Percentiles rank a stretch among this genome's conserved stretches.
These are phyloP conservation scores for Panus rudis DNA, from an alignment of 768 basidiomycete genomes.

Conservation along the genomic window DNA sequence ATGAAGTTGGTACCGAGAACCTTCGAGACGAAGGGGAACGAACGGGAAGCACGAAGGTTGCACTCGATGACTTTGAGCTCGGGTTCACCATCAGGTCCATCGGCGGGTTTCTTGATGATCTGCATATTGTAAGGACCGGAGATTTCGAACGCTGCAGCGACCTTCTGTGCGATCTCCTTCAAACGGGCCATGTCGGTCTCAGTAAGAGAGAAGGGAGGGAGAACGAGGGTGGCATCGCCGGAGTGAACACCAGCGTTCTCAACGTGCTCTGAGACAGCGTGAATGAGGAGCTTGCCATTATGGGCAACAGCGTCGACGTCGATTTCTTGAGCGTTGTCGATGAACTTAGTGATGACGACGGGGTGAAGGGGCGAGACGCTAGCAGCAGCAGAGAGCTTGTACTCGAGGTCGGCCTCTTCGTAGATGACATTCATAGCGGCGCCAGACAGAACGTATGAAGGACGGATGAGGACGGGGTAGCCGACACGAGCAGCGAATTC, in stretches of 20 bases:
- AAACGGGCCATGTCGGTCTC: conserved; percentile 76
- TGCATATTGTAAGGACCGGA: conserved; percentile 99
- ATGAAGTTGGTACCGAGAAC: conserved; percentile 97
- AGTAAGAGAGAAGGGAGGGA: conserved; percentile 84
- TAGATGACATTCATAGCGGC: conserved; percentile 99
- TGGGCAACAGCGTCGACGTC: conserved; percentile 97
- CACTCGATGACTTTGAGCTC: conserved; percentile 98
- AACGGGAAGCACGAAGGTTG: conserved; percentile 94
- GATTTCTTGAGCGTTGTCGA: conserved; percentile 95
- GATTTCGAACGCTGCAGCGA: conserved; percentile 90
- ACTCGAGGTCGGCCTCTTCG: conserved; percentile 82
- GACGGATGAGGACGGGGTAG: conserved; percentile 96
- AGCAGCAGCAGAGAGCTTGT: conserved; percentile 95
- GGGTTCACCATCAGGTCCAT: conserved; percentile 37
- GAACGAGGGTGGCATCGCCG: conserved; percentile 94
- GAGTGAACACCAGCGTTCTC: conserved; percentile 99
- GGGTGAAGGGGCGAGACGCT: conserved; percentile 95
- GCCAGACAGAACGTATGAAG: conserved; percentile 96
- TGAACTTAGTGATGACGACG: conserved; percentile 98
- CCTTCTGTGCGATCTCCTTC: conserved; percentile 92
- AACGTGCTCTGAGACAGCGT: conserved; percentile 96
- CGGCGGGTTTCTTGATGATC: conserved; percentile 78
- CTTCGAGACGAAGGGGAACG: conserved; percentile 99
- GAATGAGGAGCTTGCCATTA: conserved; percentile 85
- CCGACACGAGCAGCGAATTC: conserved; percentile 82